phyloP scores from a whole-genome alignment of 2,329 filamentous ascomycete species.

The Tolypocladium ovalisporum region DNA sequence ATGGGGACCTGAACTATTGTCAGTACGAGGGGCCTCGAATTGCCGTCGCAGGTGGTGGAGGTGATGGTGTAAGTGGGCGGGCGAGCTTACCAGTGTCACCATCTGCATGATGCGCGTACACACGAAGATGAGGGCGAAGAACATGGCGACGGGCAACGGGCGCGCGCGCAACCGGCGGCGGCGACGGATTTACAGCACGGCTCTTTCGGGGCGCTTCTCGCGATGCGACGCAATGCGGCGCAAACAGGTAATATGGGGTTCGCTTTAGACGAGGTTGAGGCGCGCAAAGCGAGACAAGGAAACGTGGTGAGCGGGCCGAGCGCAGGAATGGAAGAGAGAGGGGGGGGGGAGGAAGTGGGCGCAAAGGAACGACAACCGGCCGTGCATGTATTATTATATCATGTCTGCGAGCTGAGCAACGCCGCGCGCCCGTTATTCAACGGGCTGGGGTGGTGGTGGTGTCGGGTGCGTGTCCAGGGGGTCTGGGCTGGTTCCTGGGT shows the following conservation, averaged over 20 bases:
- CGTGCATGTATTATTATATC: not conserved
- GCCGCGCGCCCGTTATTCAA: not conserved
- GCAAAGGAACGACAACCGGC: not conserved
- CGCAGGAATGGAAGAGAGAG: not conserved
- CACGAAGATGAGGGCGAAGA: slow-evolving; percentile 53
- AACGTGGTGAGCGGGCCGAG: not conserved
- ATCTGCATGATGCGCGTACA: slow-evolving; percentile 53
- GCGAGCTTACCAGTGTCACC: slow-evolving; percentile 47
- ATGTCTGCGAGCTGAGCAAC: not conserved
- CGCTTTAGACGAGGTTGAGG: not conserved
- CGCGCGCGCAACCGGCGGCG: not conserved
- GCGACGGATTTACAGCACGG: not conserved
- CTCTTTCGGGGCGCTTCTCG: not conserved
- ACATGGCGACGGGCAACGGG: slow-evolving; percentile 31
- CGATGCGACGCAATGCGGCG: not conserved
- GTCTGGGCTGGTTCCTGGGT: not conserved
- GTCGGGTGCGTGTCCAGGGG: no score
- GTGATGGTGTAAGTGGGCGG: not conserved
- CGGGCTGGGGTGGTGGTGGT: no score
- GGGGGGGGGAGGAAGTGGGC: no score
- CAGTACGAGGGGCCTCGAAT: not conserved
- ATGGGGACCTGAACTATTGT: slow-evolving; percentile 41
- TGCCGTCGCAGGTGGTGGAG: not conserved
- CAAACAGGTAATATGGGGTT: not conserved
- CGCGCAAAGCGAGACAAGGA: not conserved